Evolutionary conservation across 2,329 filamentous ascomycete species (phyloP), one percentile per base, ranked within the genome.

Genomic region (Colletotrichum sp.): DNA sequence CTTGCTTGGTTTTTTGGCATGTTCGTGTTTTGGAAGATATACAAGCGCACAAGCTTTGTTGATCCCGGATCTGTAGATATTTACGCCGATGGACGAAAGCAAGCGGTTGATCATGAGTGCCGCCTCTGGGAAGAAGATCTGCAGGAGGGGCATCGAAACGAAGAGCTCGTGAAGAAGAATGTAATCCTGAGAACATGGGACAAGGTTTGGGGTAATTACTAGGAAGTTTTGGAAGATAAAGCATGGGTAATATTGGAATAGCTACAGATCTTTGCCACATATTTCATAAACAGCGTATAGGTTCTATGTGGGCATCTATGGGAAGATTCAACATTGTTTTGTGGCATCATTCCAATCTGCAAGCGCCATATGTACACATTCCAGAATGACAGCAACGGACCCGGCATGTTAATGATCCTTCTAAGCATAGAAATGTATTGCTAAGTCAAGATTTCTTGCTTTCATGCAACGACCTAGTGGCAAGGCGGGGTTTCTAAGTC

Each of bases 1-100:
- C 82, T 91, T 32, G 86, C 87, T 4, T 90, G 90, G 78, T 89
- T 89, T 67, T 79, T 88, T 43, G 80, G 87, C 7, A 85, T 95
- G 13, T 96, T 91, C 80, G 32, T 93, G 4, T 89, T 88, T 7
- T 95, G 92, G 91, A 96, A 95, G 83, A 9, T 94, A 2, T 72
- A 90, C 78, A 91, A 93, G 82, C 88, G 87, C 80, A 94, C 93
- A 1, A 92, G 89, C 78, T 87, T 90, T 76, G 83, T 89, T 66
- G 86, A 85, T 63, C 86, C 91, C 2, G 83, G 88, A 21, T 90
- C 93, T 65, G 88, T 92, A 0, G 93, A 95, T 81, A 82, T 95
- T 61, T 80, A 88, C 28, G 89, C 90, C 39, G 92, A 21, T 3
- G 43, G 43, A 48, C 43, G 93, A 74, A 85, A 94, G 73, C 90